phyloP scores from a whole-genome alignment of 2,329 filamentous ascomycete species.

The Rhinocladiella similis region DNA sequence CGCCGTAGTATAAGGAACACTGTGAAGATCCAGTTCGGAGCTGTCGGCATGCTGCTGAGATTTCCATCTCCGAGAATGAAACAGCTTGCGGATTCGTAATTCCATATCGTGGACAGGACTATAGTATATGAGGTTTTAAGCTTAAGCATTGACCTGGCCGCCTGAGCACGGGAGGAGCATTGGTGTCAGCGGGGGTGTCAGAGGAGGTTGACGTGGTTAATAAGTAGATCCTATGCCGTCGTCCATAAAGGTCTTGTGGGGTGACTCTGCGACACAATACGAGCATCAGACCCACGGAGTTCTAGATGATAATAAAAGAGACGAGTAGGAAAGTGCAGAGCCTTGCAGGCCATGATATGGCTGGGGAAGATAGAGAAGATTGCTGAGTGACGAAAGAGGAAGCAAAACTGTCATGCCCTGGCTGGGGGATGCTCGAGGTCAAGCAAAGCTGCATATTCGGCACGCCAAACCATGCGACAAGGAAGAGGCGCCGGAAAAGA shows the following conservation, averaged over 20 bases:
- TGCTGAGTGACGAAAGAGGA: conserved; percentile 1
- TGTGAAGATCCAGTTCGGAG: conserved; percentile 22
- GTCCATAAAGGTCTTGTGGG: background rate
- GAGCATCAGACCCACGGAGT: conserved; percentile 14
- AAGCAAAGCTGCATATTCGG: conserved; percentile 14
- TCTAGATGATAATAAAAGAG: conserved; percentile 14
- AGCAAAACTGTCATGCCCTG: conserved; percentile 18
- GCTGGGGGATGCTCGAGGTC: conserved; percentile 16
- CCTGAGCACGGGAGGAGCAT: conserved; percentile 2
- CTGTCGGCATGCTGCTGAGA: conserved; percentile 3
- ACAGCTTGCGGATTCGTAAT: conserved; percentile 21
- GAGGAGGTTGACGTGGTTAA: conserved; percentile 19
- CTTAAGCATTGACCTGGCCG: conserved; percentile 16
- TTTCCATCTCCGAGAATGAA: conserved; percentile 12
- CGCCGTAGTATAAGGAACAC: conserved; percentile 19
- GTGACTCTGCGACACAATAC: conserved; percentile 6
- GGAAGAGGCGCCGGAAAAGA: conserved; percentile 15
- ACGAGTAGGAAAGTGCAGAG: conserved; percentile 1
- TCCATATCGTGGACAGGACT: conserved; percentile 18
- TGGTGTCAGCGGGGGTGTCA: conserved; percentile 19
- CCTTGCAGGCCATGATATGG: conserved; percentile 6
- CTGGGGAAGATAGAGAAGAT: background rate
- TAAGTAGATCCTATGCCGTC: conserved; percentile 4
- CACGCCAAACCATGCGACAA: conserved; percentile 21
- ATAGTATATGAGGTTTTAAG: conserved; percentile 1